phyloP scores from a whole-genome alignment of 805 yeast genomes.

The Wickerhamomyces bisporus region DNA sequence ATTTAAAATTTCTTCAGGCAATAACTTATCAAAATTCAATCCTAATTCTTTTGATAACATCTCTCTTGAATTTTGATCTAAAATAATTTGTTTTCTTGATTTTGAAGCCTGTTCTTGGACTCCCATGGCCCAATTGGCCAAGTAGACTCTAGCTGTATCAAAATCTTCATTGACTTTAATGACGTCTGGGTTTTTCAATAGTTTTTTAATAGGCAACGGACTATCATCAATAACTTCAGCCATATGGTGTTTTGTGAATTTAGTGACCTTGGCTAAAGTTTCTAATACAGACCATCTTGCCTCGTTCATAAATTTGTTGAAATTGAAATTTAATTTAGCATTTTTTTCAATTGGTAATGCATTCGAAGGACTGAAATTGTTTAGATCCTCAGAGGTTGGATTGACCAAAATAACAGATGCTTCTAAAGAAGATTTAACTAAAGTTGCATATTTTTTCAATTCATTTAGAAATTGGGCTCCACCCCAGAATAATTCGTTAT shows the following conservation, averaged over 20 bases:
- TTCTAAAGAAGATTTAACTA: constrained; percentile 69
- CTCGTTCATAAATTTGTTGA: constrained; percentile 49
- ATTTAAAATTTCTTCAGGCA: constrained; percentile 52
- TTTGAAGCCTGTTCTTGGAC: constrained; percentile 86
- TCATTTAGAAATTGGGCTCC: constrained; percentile 69
- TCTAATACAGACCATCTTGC: constrained; percentile 88
- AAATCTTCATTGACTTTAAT: constrained; percentile 79
- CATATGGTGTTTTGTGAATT: constrained; percentile 57
- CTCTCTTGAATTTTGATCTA: constrained; percentile 54
- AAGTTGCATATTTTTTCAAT: constrained; percentile 48
- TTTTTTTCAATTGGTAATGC: constrained; percentile 16
- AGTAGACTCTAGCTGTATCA: constrained; percentile 84
- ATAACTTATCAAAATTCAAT: constrained; percentile 43
- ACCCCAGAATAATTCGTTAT: constrained; percentile 76
- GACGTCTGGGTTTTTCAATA: constrained; percentile 76
- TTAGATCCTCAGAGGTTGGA: constrained; percentile 52
- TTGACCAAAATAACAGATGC: constrained; percentile 70
- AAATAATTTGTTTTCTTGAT: constrained; percentile 43
- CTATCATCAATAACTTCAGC: constrained; percentile 52
- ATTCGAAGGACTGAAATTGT: constrained; percentile 29
- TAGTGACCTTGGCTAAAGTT: constrained; percentile 65
- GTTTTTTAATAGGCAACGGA: constrained; percentile 50
- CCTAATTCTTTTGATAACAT: constrained; percentile 59
- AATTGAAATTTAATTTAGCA: constrained; percentile 14
- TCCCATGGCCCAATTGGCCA: constrained; percentile 95